A percentile compares a stretch with the other conserved stretches of the same genome.
These are phyloP conservation scores for Leucogyrophana mollusca DNA, from an alignment of 768 basidiomycete genomes.

Conservation along the genomic window DNA sequence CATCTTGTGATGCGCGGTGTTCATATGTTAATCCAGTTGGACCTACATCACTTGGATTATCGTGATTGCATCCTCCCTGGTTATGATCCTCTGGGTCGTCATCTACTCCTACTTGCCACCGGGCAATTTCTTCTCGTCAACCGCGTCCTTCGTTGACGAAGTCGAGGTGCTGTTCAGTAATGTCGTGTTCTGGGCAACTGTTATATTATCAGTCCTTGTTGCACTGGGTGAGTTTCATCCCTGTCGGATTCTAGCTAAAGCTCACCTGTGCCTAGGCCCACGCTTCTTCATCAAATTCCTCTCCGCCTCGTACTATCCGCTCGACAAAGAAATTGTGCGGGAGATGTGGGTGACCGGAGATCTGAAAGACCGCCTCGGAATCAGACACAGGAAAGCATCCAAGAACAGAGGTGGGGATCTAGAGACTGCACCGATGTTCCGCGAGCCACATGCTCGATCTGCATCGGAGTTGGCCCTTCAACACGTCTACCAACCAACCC, in stretches of 20 bases:
- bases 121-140: constrained; percentile 70
- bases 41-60: constrained; percentile 83
- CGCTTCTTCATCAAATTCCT: constrained; percentile 78
- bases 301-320: constrained; percentile 67
- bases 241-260: constrained; percentile 7
- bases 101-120: constrained; percentile 82
- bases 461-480: constrained; percentile 54
- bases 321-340: constrained; percentile 88
- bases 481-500: constrained; percentile 48
- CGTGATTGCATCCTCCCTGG: constrained; percentile 74
- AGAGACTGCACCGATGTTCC: constrained; percentile 75
- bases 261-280: constrained; percentile 55
- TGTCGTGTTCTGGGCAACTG: constrained; percentile 80
- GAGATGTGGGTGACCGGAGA: constrained; percentile 89
- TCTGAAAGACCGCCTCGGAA: constrained; percentile 77
- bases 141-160: constrained; percentile 71
- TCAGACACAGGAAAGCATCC: constrained; percentile 59
- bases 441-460: constrained; percentile 60
- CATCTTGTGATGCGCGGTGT: constrained; percentile 4
- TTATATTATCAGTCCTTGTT: constrained; percentile 65
- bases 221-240: constrained; percentile 61
- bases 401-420: constrained; percentile 39
- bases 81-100: constrained; percentile 85
- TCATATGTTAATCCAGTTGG: constrained; percentile 52
- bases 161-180: constrained; percentile 73